Base-by-base conservation (phyloP, 345 rosid species). In the Aethionema arabicum region DNA sequence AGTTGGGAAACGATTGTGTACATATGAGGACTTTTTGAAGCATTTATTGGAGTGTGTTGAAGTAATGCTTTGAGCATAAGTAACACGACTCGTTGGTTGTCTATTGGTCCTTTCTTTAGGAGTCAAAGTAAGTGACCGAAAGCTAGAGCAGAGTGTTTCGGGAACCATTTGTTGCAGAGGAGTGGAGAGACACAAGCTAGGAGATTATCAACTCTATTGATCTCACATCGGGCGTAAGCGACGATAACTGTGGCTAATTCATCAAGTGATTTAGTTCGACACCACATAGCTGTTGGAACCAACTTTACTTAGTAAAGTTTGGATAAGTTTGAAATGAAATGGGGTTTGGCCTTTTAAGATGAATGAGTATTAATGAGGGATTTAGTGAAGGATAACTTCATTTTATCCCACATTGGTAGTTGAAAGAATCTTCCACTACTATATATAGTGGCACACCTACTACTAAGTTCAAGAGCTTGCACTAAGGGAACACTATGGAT, bases 21-120 rank as follows among this genome's bases (percentile, higher is more conserved):
- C 99, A 90, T 93, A 72, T 86, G 95, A 0, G 99, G 97, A 65
- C 95, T 87, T 65, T 90, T 97, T 14, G 99, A 84, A 56, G 97
- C 86, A 65, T 90, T 97, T 95, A 87, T 86, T 50, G 97, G 96
- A 52, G 99, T 90, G 73, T 90, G 97, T 81, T 85, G 96, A 53
- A 93, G 95, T 56, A 93, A 57, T 52, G 96, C 97, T 83, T 93
- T 93, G 36, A 93, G 88, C 86, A 90, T 79, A 63, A 93, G 91
- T 62, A 93, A 73, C 53, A 93, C 84, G 38, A 90, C 99, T 0
- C 97, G 87, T 65, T 93, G 99, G 65, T 90, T 90, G 57, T 87
- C 97, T 27, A 87, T 83, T 13, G 99, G 99, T 52, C 97, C 99
- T 73, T 88, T 87, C 80, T 93, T 96, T 37, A 93, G 80, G 21